Evolutionary conservation across 345 rosid genomes (phyloP).

Genomic region (Populus simonii): DNA sequence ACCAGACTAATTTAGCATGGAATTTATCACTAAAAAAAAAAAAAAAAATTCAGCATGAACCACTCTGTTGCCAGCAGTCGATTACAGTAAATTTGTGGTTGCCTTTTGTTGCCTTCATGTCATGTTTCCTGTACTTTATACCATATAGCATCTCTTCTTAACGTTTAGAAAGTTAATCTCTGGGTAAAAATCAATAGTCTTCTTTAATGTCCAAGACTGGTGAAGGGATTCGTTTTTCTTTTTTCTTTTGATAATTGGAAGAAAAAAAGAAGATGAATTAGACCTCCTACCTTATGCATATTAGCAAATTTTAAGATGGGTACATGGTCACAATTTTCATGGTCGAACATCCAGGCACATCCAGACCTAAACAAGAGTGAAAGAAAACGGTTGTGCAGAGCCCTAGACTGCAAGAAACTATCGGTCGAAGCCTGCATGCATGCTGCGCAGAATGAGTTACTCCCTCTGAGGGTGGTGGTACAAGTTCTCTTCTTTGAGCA

Average conservation of each 20-base stretch:
- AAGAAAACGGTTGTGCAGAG: conserved; percentile 74
- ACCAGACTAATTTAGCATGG: conserved; percentile 23
- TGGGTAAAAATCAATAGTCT: no score
- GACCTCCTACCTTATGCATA: neutral
- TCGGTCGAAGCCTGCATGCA: conserved; percentile 98
- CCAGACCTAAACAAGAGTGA: conserved; percentile 76
- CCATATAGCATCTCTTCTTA: neutral
- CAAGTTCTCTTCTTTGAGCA: conserved; percentile 98
- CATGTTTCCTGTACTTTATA: neutral
- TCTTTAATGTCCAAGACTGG: neutral
- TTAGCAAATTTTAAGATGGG: neutral
- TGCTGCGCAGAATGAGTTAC: conserved; percentile 88
- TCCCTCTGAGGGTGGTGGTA: conserved; percentile 86
- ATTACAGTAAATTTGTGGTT: no score
- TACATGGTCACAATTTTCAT: neutral
- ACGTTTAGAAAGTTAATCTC: no score
- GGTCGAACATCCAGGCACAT: conserved; percentile 52
- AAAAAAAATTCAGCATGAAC: no score
- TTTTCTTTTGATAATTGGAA: neutral
- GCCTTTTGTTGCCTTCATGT: neutral
- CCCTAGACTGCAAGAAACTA: conserved; percentile 88
- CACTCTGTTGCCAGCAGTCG: no score
- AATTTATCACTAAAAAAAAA: no score
- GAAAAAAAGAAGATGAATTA: neutral
- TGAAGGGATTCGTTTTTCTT: neutral